Evolutionary conservation across 768 basidiomycete genomes (phyloP).

Genomic region (Xerocomellus amylosporus): DNA sequence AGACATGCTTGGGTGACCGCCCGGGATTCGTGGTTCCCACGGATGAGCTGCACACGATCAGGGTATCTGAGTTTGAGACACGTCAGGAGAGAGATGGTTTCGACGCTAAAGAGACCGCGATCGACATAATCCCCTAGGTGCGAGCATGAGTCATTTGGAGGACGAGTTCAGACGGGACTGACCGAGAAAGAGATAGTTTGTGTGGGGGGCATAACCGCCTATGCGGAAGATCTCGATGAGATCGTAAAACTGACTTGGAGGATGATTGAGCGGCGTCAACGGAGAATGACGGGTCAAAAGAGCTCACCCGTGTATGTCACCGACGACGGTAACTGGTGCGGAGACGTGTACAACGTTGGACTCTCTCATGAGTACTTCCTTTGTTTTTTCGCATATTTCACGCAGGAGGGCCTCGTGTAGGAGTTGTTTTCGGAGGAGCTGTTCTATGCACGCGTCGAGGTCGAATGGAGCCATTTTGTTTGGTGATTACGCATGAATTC

Average conservation of each 20-base stretch:
- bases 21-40: constrained; percentile 97
- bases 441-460: constrained; percentile 93
- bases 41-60: constrained; percentile 91
- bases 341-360: constrained; percentile 97
- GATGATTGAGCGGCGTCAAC: constrained; percentile 35
- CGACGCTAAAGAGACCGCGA: constrained; percentile 94
- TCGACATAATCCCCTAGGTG: constrained; percentile 94
- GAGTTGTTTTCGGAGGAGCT: constrained; percentile 87
- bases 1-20: constrained; percentile 92
- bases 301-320: constrained; percentile 97
- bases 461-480: constrained; percentile 63
- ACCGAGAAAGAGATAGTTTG: constrained; percentile 99
- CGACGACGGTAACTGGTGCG: constrained; percentile 96
- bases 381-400: constrained; percentile 99
- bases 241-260: constrained; percentile 95
- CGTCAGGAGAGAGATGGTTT: constrained; percentile 95
- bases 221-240: constrained; percentile 98
- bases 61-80: constrained; percentile 97
- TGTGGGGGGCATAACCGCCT: constrained; percentile 94
- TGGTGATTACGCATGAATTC: constrained; percentile 5
- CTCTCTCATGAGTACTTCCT: constrained; percentile 98
- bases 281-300: constrained; percentile 9
- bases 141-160: constrained; percentile 3
- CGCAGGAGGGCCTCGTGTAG: constrained; percentile 91
- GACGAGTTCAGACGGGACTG: constrained; percentile 27